Percentiles rank a stretch among this genome's conserved stretches.
Conservation (phyloP, 352 stramenopile genomes). For the Phytophthora crassamura region DNA sequence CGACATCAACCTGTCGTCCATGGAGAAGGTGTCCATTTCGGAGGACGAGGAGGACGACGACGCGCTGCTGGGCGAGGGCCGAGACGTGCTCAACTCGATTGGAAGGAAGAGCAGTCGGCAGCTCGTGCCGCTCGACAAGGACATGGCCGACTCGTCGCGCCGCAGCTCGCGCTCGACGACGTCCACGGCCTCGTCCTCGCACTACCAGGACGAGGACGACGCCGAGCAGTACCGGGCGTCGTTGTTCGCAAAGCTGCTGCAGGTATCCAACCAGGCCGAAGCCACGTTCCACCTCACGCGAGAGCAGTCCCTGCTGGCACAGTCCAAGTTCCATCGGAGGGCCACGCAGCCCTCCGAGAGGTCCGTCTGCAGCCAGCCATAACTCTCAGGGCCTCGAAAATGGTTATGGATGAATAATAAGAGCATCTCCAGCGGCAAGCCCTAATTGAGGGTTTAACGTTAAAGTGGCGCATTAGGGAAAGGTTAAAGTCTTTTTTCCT, state of each 20-base stretch:
- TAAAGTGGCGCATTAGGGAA: no score
- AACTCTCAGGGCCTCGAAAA: no score
- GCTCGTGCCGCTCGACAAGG: slow-evolving; percentile 32
- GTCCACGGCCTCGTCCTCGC: slow-evolving; percentile 38
- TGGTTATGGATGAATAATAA: no score
- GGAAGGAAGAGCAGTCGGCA: slow-evolving; percentile 34
- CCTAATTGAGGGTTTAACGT: no score
- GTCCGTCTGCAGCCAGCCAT: slow-evolving; percentile 30
- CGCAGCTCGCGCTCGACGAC: slow-evolving; percentile 39
- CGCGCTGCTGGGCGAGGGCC: slow-evolving; percentile 25
- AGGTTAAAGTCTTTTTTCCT: no score
- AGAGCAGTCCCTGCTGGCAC: slow-evolving; percentile 45
- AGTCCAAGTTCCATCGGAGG: slow-evolving; percentile 40
- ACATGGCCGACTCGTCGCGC: slow-evolving; percentile 28
- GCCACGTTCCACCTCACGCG: slow-evolving; percentile 48
- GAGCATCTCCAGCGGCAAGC: no score
- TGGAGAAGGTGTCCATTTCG: slow-evolving; percentile 38
- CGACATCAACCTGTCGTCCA: slow-evolving; percentile 39
- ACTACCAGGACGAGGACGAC: slow-evolving; percentile 34
- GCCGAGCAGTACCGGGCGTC: slow-evolving; percentile 43
- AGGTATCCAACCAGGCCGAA: slow-evolving; percentile 48
- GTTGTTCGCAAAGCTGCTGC: slow-evolving; percentile 46
- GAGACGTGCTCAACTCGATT: slow-evolving; percentile 48
- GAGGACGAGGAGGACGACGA: slow-evolving; percentile 44
- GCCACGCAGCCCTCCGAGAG: no score